Evolutionary conservation across 345 rosid genomes (phyloP), one percentile per base, ranked within the genome.

Genomic region (Kandelia obovata): DNA sequence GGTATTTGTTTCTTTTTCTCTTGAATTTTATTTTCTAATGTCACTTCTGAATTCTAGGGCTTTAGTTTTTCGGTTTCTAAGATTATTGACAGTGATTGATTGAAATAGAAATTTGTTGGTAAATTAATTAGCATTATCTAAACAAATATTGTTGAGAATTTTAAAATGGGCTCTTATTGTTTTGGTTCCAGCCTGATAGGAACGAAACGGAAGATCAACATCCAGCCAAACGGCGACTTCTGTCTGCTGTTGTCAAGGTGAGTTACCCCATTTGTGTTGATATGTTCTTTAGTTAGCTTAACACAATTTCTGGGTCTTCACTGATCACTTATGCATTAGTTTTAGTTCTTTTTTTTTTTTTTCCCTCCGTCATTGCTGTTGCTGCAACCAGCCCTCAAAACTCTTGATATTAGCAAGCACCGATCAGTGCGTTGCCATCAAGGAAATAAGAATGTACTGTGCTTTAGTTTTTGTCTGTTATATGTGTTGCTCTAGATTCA

Each of bases 211-310:
- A 86, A 73, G 97, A 90, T 73, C 96, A 92, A 75, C 98, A 89
- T 66, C 97, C 90, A 17, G 88, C 94, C 1, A 95, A 95, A 80
- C 77, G 92, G 71, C 82, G 99, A 58, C 92, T 95, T 67, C 81
- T 82, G 61, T 95, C 99, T 31, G 96, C 97, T 25, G 96, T 92
- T 79, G 94, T 90, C 63, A 95, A 90, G 99, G 99, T 92, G 66
- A 43, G 53, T 34, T 25, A 43, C 49, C n/a, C 61, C 9, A 9
- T 61, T 52, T 32, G 39, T 7, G 13, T 43, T 13, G 5, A 43
- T 13, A 43, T 15, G 5, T 43, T 13, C 13, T 3, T 1, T 43
- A 43, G 17, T 43, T 43, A 43, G 49, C 49, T 4, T 5, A 43
- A 13, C 17, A 43, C 17, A 3, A 0, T 3, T 11, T 43, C 49